These are phyloP conservation scores for Metschnikowia koreensis DNA, from an alignment of 805 yeast genomes.

Conservation along the genomic window DNA sequence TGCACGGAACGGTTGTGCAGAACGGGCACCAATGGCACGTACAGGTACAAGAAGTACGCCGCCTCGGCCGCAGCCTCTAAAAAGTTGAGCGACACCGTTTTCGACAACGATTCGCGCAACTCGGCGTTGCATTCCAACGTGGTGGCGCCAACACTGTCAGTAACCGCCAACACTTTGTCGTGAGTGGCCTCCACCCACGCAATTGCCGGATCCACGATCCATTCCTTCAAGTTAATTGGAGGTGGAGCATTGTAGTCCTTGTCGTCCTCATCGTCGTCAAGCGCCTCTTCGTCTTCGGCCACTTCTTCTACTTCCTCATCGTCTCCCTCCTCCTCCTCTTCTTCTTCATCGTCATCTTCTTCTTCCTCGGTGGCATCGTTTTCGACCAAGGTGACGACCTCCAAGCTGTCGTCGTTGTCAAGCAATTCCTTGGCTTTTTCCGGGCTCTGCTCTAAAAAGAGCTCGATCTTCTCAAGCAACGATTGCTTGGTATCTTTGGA, in stretches of 20 bases:
- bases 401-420: slow-evolving; percentile 28
- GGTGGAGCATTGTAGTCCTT: slow-evolving; percentile 37
- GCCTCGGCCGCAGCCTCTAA: slow-evolving; percentile 32
- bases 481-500: slow-evolving; percentile 43
- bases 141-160: slow-evolving; percentile 38
- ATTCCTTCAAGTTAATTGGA: slow-evolving; percentile 38
- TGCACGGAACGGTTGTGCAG: slow-evolving; percentile 36
- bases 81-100: slow-evolving; percentile 35
- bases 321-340: slow-evolving; percentile 28
- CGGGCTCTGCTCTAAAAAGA: slow-evolving; percentile 27
- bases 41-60: slow-evolving; percentile 29
- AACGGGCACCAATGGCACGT: slow-evolving; percentile 35
- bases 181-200: slow-evolving; percentile 25
- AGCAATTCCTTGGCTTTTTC: slow-evolving; percentile 24
- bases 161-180: slow-evolving; percentile 27
- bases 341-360: slow-evolving; percentile 22
- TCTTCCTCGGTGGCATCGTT: slow-evolving; percentile 24
- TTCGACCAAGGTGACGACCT: slow-evolving; percentile 35
- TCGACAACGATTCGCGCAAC: slow-evolving; percentile 40
- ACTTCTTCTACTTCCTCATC: slow-evolving; percentile 36
- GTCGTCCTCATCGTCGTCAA: slow-evolving; percentile 36
- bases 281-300: slow-evolving; percentile 21
- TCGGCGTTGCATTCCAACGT: slow-evolving; percentile 34
- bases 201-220: slow-evolving; percentile 39
- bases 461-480: slow-evolving; percentile 38